Base-by-base conservation (phyloP, 1,284 basidiomycete species). In the Rhodotorula mucilaginosa region DNA sequence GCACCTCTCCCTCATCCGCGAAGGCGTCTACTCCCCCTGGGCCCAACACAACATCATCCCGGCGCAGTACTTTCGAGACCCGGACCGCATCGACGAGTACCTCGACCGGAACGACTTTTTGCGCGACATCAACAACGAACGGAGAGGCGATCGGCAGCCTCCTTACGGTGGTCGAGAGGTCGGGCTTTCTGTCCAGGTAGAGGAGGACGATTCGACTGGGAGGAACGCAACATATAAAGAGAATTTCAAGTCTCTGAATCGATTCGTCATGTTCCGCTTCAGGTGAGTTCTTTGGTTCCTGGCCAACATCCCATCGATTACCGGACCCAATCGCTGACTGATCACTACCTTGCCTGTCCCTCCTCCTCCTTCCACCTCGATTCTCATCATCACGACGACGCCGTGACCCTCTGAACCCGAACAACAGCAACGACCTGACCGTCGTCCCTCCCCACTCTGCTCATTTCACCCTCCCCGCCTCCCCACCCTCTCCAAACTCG, bases 61-160 rank as follows among this genome's bases (percentile, higher is more conserved):
- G 86, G 96, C 96, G 1, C 93, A 97, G 79, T 99, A 98, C 82
- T 98, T 87, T 81, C 88, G 96, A 54, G 94, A 98, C 81, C 89
- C 91, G 7, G 82, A 82, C n/a, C 87, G 88, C 34, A 83, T 94
- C 60, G 85, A 86, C 10, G 81, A 84, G 15, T 99, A 97, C 80
- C 84, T 91, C 49, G 79, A 83, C 5, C 81, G 85, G 10, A 94
- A 92, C 81, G 83, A 82, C 54, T 93, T 92, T 80, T 83, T 93
- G 26, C 81, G 88, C 0, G 85, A 85, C 21, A 87, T 93, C 80
- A 92, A 92, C 81, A 91, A 91, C 78, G 90, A 93, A 79, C 65
- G 75, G 1, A 65, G 65, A 4, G 75, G 71, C 3, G 78, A 78
- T 48, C 3, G 10, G 54, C 62, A 64, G 54, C 57, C 58, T n/a